These are phyloP conservation scores for Dissophora ornata DNA, from an alignment of 192 early-diverging fungal species.

Conservation along the genomic window DNA sequence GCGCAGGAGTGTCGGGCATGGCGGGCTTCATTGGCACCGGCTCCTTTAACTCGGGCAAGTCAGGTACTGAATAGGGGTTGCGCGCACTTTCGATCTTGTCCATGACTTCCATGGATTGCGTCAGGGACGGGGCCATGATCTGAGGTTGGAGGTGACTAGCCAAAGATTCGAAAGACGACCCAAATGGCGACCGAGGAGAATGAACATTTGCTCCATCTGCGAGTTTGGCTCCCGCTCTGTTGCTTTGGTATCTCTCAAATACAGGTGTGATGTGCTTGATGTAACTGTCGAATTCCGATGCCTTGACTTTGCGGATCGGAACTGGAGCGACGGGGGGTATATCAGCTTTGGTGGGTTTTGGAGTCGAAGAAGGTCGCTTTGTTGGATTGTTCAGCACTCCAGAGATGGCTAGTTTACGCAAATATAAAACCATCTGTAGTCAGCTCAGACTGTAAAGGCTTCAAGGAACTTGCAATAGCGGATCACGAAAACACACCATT, in stretches of 20 bases:
- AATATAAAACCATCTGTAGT: no score
- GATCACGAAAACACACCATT: no score
- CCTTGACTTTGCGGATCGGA: slow-evolving; percentile 73
- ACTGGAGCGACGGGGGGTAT: slow-evolving; percentile 68
- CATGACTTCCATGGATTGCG: slow-evolving; percentile 59
- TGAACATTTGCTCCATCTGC: slow-evolving; percentile 37
- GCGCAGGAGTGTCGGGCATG: slow-evolving; percentile 70
- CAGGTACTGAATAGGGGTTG: slow-evolving; percentile 65
- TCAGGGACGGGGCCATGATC: slow-evolving; percentile 45
- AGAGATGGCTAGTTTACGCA: slow-evolving; percentile 58
- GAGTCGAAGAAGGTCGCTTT: slow-evolving; percentile 55
- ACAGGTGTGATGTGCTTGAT: slow-evolving; percentile 75
- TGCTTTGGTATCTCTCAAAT: slow-evolving; percentile 84
- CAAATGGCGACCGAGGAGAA: slow-evolving; percentile 60
- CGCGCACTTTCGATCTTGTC: slow-evolving; percentile 59
- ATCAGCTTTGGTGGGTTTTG: slow-evolving; percentile 66
- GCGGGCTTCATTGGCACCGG: slow-evolving; percentile 47
- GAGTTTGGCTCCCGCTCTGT: slow-evolving; percentile 59
- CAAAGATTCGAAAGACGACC: slow-evolving; percentile 61
- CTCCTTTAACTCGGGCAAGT: slow-evolving; percentile 52
- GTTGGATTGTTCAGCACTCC: slow-evolving; percentile 81
- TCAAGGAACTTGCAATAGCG: no score
- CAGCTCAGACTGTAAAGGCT: no score
- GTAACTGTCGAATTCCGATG: slow-evolving; percentile 90
- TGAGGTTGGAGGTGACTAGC: slow-evolving; percentile 46